Evolutionary conservation across 2,329 filamentous ascomycete species (phyloP), one percentile per base, ranked within the genome.

Genomic region (Colletotrichum sidae): DNA sequence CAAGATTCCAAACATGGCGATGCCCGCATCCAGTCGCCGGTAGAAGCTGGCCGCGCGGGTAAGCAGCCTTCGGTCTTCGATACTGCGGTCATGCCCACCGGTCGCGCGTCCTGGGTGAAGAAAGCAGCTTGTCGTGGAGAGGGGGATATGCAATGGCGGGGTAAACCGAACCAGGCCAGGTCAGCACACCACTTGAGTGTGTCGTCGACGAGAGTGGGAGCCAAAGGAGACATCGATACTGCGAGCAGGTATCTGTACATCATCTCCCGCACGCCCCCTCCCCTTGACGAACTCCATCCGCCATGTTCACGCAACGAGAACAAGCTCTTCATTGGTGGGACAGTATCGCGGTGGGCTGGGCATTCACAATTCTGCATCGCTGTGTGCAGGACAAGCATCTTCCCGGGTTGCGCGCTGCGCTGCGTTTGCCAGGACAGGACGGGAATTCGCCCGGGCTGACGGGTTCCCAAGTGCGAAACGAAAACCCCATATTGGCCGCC

Each of bases 301-400:
- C n/a, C 25, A 25, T 25, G 25, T 25, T 25, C 25, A 25, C 25
- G 4, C 25, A 25, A 25, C 4, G 25, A 25, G 25, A 5, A 25
- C 3, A 35, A 49, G 13, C 8, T 15, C 11, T 5, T 38, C 33
- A 55, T 62, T 62, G 57, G 62, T 34, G 25, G 25, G 25, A 25
- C 25, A 25, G 25, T 25, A 25, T 25, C 25, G 25, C 25, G 5
- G 25, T 25, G 25, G 25, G 25, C 25, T 25, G 25, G 25, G 25
- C 25, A 25, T 25, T 25, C 25, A 25, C 25, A 25, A 25, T 25
- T 25, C 25, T 25, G 25, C 25, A 25, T 25, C 25, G 25, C 25
- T 25, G 25, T 25, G 55, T 58, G 55, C 55, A 58, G 25, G 17
- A 47, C 17, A 63, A 52, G 60, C 54, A 44, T 44, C 33, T 34